Percentiles rank a stretch among this genome's conserved stretches.
Evolutionary conservation across 371 early-diverging fungal species (phyloP).

Genomic region (Circinella umbellata): DNA sequence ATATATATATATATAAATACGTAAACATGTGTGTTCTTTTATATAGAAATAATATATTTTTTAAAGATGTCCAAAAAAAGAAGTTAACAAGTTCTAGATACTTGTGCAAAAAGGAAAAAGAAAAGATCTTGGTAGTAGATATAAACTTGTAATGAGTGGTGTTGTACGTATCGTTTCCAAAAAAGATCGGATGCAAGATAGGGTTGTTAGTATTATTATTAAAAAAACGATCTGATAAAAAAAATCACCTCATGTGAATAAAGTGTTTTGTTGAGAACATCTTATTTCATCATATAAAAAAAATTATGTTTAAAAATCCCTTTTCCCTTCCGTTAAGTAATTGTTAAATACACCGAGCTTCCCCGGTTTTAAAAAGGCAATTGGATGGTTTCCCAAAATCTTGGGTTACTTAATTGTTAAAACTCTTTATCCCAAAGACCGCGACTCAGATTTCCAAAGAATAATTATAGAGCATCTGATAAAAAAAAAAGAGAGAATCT

Average conservation of each 20-base stretch:
- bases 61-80: no score
- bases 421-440: background rate
- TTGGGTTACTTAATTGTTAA: background rate
- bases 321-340: background rate
- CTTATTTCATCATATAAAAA: background rate
- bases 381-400: background rate
- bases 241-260: background rate
- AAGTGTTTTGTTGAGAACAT: no score
- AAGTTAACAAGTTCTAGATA: no score
- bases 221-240: background rate
- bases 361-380: conserved; percentile 9
- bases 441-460: background rate
- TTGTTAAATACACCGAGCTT: background rate
- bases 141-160: no score
- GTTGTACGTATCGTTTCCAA: no score
- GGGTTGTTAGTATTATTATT: no score
- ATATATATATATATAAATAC: no score
- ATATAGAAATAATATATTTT: no score
- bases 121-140: no score
- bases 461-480: background rate
- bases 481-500: background rate
- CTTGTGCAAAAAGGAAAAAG: no score
- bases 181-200: no score
- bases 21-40: no score
- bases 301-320: background rate